Base-by-base conservation (phyloP, 2,329 filamentous ascomycete species). In the Colletotrichum brevisporum region DNA sequence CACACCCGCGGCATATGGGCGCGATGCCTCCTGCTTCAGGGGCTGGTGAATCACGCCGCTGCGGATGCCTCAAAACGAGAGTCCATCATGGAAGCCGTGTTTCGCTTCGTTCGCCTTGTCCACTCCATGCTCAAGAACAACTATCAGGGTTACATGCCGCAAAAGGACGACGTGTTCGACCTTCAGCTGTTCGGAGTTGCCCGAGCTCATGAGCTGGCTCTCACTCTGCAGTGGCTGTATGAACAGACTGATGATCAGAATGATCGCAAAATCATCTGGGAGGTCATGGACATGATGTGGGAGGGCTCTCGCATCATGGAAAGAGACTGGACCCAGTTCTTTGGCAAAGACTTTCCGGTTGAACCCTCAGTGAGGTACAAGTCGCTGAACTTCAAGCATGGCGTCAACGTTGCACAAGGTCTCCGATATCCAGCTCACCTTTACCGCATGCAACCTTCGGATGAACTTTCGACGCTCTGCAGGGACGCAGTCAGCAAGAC, bases 41-140 rank as follows among this genome's bases (percentile, higher is more conserved):
- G 86, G 1, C 43, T 56, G n/a, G 48, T 63, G 71, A 83, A 84
- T 72, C 79, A 85, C 26, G 82, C 82, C 4, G 84, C 88, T 70
- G 86, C 84, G 2, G 83, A 88, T 48, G 71, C 78, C 15, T 76
- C 76, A 2, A 78, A 83, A 68, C 78, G 79, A 2, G 75, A 79
- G 3, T 78, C 78, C 47, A 83, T 89, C 43, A 76, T 89, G 1
- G 75, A 82, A 60, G 79, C 85, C 0, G 82, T 89, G 77, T 81
- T 87, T 70, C 78, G 76, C 26, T 90, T 88, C 71, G 76, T 86
- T 45, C 73, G 77, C 4, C 75, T 90, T 4, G 83, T 84, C 73
- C 81, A 89, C 71, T 76, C 75, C 39, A 90, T 90, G 88, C 80
- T 90, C 18, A 77, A 80, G 63, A 75, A 88, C 64, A 83, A 88